These are phyloP conservation scores for Penstemon newberryi DNA, from an alignment of 257 asterid species.

Conservation along the genomic window DNA sequence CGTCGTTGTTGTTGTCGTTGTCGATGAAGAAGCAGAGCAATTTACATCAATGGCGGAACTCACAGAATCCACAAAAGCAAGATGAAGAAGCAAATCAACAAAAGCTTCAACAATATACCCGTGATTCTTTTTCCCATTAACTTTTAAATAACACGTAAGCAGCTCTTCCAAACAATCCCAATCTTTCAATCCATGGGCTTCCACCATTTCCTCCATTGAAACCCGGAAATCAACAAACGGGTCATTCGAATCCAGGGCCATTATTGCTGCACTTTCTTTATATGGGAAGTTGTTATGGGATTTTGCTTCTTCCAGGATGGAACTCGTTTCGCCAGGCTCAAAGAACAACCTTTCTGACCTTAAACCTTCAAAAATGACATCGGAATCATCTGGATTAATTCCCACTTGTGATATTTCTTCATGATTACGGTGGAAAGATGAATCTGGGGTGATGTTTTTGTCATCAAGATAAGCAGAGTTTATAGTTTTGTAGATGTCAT, in stretches of 20 bases:
- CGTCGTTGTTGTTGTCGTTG: not conserved
- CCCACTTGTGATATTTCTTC: not conserved
- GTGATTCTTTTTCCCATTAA: conserved; percentile 50
- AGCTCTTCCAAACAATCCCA: conserved; percentile 72
- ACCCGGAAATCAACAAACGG: conserved; percentile 61
- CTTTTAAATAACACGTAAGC: conserved; percentile 51
- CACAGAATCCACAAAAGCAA: conserved; percentile 21
- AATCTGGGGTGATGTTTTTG: conserved; percentile 23
- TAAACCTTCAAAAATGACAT: conserved; percentile 35
- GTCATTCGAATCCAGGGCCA: conserved; percentile 62
- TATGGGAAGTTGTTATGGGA: conserved; percentile 3
- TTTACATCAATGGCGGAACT: conserved; percentile 21
- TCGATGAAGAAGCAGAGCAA: conserved; percentile 36
- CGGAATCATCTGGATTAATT: conserved; percentile 30
- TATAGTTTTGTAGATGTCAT: conserved; percentile 33
- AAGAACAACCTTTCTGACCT: conserved; percentile 53
- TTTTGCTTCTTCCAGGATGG: conserved; percentile 48
- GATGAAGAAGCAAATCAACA: conserved; percentile 55
- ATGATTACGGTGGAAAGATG: conserved; percentile 6
- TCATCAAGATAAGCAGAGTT: conserved; percentile 39
- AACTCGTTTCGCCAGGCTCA: conserved; percentile 50
- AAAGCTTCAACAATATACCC: conserved; percentile 71
- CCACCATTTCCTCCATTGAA: conserved; percentile 91
- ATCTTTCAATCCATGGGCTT: conserved; percentile 40
- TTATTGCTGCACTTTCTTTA: conserved; percentile 27